Base-by-base conservation (phyloP, 176 grass and related monocot species). In the Triticum turgidum region DNA sequence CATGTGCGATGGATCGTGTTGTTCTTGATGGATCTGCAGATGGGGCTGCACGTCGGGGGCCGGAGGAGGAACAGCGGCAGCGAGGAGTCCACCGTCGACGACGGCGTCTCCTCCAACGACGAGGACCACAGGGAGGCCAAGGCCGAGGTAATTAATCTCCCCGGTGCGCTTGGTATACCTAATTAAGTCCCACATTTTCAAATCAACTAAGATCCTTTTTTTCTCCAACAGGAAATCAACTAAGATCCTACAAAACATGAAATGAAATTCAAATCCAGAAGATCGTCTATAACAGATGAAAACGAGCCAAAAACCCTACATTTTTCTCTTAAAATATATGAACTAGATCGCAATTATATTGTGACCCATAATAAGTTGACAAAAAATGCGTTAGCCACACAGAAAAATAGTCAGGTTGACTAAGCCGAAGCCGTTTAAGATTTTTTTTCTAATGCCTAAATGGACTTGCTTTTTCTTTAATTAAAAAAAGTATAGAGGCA, bases 21-120 rank as follows among this genome's bases (percentile, higher is more conserved):
- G 6, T 3, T 59, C 7, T 59, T 0, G 56, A 21, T 39, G 8
- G 34, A 39, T 13, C n/a, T 18, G 61, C 82, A 86, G 89, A 83
- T 84, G 89, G 89, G 85, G 1, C 70, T 91, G 68, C 89, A 75
- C 44, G 76, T 91, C 47, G 85, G 84, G 27, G 69, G 85, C 6
- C 65, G 87, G 21, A 79, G 80, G 13, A 86, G 79, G n/a, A 95
- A 95, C 85, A 93, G 89, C 45, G 81, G 83, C 47, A 98, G 93
- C 86, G 88, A 98, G 62, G 91, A 92, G 75, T 95, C 96, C 66
- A 91, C 51, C 32, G 89, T 95, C 37, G 89, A 93, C 81, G 93
- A 95, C 14, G 89, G 76, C 81, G 76, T 49, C 17, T 75, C 27
- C 58, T 87, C 89, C 75, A 74, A 88, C 80, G 70, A 86, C 22